Conservation (phyloP, 2,329 filamentous ascomycete genomes). For the Beauveria australis region DNA sequence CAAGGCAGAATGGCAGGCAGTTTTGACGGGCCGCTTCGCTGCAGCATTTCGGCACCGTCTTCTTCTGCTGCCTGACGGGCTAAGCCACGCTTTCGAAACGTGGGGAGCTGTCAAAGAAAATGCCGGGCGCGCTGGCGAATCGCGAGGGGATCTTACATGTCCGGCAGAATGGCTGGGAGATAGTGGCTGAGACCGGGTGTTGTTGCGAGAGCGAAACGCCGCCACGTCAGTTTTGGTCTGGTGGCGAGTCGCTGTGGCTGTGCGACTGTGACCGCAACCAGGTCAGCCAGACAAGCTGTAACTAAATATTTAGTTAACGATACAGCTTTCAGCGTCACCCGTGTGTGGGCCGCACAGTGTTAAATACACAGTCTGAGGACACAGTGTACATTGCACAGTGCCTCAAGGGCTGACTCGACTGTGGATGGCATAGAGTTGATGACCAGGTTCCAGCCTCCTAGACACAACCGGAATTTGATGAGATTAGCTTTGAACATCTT, state of each 20-base stretch:
- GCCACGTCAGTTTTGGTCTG: background rate
- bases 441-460: no score
- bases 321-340: background rate
- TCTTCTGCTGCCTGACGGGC: background rate
- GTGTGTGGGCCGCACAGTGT: background rate
- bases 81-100: background rate
- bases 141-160: background rate
- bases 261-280: background rate
- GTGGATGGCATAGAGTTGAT: no score
- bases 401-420: no score
- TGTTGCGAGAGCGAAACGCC: background rate
- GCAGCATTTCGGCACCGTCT: background rate
- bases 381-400: no score
- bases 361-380: no score
- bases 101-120: background rate
- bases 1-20: conserved; percentile 8
- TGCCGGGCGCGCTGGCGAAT: background rate
- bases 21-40: background rate
- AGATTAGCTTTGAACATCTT: no score
- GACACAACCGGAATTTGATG: no score
- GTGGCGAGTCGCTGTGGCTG: background rate
- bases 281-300: background rate
- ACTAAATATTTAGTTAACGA: no score
- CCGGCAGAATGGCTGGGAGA: background rate
- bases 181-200: background rate